Percentiles rank a stretch among this genome's conserved stretches.
Evolutionary conservation across 768 basidiomycete species (phyloP).

Genomic region (Collybiopsis confluens): DNA sequence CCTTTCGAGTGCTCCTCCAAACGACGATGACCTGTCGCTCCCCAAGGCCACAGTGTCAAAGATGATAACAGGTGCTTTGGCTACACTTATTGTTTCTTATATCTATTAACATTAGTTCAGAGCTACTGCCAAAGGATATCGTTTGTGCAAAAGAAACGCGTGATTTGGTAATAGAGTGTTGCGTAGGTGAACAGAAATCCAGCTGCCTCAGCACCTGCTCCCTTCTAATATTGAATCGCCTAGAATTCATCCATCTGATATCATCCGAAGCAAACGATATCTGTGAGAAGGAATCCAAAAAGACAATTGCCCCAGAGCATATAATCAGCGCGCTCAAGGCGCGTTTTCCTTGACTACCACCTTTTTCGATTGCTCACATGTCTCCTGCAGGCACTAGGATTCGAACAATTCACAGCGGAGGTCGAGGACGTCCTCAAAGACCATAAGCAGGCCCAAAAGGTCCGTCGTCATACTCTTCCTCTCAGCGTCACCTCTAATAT

Average conservation of each 20-base stretch:
- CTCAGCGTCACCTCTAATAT: slow-evolving; percentile 5
- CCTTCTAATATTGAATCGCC: too few species aligned
- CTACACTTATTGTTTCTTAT: too few species aligned
- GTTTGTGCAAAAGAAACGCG: slow-evolving; percentile 94
- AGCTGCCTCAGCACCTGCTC: too few species aligned
- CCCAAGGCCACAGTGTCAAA: slow-evolving; percentile 98
- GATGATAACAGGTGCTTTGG: slow-evolving; percentile 77
- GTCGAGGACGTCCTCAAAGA: slow-evolving; percentile 93
- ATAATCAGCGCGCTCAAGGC: slow-evolving; percentile 91
- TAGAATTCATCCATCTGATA: slow-evolving; percentile 97
- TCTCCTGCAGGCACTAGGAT: slow-evolving; percentile 73
- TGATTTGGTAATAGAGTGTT: slow-evolving; percentile 96
- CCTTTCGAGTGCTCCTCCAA: slow-evolving; percentile 52
- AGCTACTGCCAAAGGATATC: slow-evolving; percentile 84
- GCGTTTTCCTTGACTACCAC: slow-evolving; percentile 16
- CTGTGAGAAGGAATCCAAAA: slow-evolving; percentile 96
- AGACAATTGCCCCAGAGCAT: slow-evolving; percentile 98
- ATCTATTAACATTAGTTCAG: slow-evolving; percentile 49
- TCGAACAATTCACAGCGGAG: slow-evolving; percentile 85
- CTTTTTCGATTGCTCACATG: not conserved
- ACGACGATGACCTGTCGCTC: slow-evolving; percentile 91
- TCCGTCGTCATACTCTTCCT: slow-evolving; percentile 25
- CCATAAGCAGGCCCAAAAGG: slow-evolving; percentile 95
- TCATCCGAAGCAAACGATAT: slow-evolving; percentile 98
- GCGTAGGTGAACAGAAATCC: slow-evolving; percentile 80